Base-by-base conservation (phyloP, 2,329 filamentous ascomycete genomes). In the Cylindrodendrum hubeiense region DNA sequence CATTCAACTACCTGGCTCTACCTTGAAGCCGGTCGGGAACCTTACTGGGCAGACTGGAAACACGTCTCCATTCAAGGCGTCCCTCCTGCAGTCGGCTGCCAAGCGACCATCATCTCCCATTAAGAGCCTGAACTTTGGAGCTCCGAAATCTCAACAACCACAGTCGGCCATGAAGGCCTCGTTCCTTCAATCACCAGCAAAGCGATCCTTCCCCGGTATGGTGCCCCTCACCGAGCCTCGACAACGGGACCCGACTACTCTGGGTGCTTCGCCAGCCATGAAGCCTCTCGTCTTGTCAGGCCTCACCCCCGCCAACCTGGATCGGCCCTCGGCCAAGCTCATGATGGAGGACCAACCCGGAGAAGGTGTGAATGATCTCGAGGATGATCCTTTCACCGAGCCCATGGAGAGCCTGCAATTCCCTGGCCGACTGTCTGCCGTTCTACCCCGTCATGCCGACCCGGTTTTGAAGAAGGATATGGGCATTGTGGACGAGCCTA, bases 131-230 rank as follows among this genome's bases (percentile, higher is more conserved):
- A 76, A 73, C 30, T 66, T 79, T 24, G 67, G 68, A 24, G 68
- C 71, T 19, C 70, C 69, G 22, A 76, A 69, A 22, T 63, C 75
- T 21, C 76, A 77, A 28, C 66, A 77, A 34, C 67, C 67, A n/a
- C 70, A 78, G 22, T 82, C 82, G 13, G 80, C 81, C 1, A 79
- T 83, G 61, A 85, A 82, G 74, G 71, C 78, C 10, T 84, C 85
- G 0, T 76, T 86, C 7, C 74, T 87, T 6, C 81, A 83, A 50
- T 88, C 87, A 9, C 85, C 85, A 4, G 84, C 85, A 1, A 87
- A 87, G 71, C 79, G 84, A 55, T 74, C 79, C 3, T 74, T 80
- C 49, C 76, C 78, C 15, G 75, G 75, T 6, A 64, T 81, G 63
- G 77, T 77, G 49, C 74, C 81, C 17, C 67, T 78, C 3, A 71